Conservation (phyloP, 2,329 filamentous ascomycete species). For the Hortaea sp. region DNA sequence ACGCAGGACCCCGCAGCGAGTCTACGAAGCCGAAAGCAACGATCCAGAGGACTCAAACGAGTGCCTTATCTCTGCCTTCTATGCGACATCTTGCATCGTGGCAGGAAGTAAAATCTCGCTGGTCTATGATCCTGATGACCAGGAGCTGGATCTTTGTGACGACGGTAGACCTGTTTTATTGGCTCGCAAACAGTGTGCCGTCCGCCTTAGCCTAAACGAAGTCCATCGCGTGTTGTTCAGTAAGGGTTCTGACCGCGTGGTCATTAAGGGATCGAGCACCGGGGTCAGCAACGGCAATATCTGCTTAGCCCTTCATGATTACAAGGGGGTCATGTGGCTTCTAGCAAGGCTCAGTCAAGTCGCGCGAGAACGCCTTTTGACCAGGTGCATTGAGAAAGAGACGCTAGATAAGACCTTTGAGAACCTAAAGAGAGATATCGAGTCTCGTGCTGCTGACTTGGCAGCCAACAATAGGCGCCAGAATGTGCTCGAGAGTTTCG, state of each 20-base stretch:
- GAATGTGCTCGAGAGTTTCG: neutral
- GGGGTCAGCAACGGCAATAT: constrained; percentile 6
- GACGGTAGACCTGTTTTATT: neutral
- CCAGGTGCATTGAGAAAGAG: no score
- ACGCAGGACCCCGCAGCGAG: no score
- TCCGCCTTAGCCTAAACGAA: neutral
- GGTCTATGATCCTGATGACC: neutral
- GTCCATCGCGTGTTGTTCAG: neutral
- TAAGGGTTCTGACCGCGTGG: neutral
- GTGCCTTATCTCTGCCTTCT: constrained; percentile 3
- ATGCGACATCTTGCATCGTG: neutral
- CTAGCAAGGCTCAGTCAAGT: neutral
- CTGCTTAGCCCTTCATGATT: constrained; percentile 5
- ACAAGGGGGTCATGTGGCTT: constrained; percentile 1
- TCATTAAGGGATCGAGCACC: constrained; percentile 3
- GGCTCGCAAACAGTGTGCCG: neutral
- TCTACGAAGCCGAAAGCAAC: no score
- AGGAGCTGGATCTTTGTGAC: constrained; percentile 1
- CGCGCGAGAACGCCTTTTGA: neutral
- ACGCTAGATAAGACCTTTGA: neutral
- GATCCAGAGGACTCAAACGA: no score
- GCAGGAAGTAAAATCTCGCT: neutral
- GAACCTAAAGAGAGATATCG: neutral
- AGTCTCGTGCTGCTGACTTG: no score
- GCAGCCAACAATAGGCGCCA: no score